Evolutionary conservation across 148 eudicot genomes (phyloP), one percentile per base, ranked within the genome.

Genomic region (Oxyria digyna): DNA sequence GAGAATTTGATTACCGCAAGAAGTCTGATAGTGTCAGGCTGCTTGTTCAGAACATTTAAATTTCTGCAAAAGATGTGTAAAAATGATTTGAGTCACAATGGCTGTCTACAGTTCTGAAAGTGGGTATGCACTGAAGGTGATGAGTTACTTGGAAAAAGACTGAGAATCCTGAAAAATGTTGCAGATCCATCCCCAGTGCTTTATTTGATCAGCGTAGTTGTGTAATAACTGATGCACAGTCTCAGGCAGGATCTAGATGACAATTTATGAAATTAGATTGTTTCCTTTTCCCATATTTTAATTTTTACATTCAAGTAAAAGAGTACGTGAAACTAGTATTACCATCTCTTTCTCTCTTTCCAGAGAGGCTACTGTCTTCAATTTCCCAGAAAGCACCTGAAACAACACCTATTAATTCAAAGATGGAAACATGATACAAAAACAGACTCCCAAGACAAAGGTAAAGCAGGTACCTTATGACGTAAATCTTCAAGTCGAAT

Each of bases 141-240:
- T 37, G 46, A 14, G 43, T 87, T 95, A 95, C 99, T 77, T 95
- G 66, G 84, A 71, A 67, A 95, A 95, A 65, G 96, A 81, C 65
- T 64, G 80, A 55, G 89, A 75, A 49, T 73, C 87, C 75, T 68
- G 84, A 71, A 76, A 83, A 71, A 85, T 78, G 79, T 85, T 88
- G 87, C 93, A 95, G 75, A 87, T 87, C 99, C 99, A 95, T 74
- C 99, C 99, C 99, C 99, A 95, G 18, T 73, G 81, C 65, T 81
- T 85, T 48, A 88, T 79, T 62, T 79, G 85, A 38, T 82, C 88
- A 74, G 86, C 86, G 77, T 95, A 95, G 74, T 80, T 83, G 81
- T 87, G 84, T 76, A 91, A 73, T 48, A 91, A 74, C 76, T 91
- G 99, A 78, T 88, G 78, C 35, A 86, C 87, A 75, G 78, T 76